Conservation (phyloP, 1,284 basidiomycete genomes). For the Ustilago loliicola region DNA sequence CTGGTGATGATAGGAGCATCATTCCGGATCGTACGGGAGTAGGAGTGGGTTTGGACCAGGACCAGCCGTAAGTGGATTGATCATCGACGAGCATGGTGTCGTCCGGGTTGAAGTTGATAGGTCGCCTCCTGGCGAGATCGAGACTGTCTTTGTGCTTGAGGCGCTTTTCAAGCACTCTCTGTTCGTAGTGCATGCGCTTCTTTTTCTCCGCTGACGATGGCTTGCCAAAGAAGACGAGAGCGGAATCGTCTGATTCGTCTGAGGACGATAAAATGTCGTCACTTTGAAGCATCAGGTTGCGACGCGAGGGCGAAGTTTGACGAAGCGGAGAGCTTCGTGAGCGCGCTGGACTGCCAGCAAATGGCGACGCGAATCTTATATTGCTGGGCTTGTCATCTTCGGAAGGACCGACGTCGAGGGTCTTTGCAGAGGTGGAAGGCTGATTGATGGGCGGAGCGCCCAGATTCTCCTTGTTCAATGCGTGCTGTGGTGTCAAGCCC, state of each 20-base stretch:
- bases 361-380: constrained; percentile 7
- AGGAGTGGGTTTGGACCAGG: constrained; percentile 26
- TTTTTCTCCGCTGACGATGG: constrained; percentile 52
- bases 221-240: constrained; percentile 52
- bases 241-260: constrained; percentile 46
- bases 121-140: constrained; percentile 39
- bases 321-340: constrained; percentile 28
- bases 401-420: constrained; percentile 19
- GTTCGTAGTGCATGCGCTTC: constrained; percentile 52
- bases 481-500: constrained; percentile 15
- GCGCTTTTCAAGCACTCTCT: constrained; percentile 43
- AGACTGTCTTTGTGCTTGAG: constrained; percentile 55
- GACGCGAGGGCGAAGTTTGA: constrained; percentile 21
- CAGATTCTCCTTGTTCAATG: constrained; percentile 31
- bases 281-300: constrained; percentile 4
- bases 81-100: constrained; percentile 52
- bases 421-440: constrained; percentile 38
- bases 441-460: neutral
- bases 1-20: constrained; percentile 15
- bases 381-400: constrained; percentile 17
- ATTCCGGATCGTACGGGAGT: constrained; percentile 11
- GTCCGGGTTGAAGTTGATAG: constrained; percentile 54
- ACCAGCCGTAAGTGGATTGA: constrained; percentile 26
- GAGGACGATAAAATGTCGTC: constrained; percentile 33
- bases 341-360: constrained; percentile 14